phyloP scores from a whole-genome alignment of 2,329 filamentous ascomycete genomes.

The Hypoxylon rubiginosum region DNA sequence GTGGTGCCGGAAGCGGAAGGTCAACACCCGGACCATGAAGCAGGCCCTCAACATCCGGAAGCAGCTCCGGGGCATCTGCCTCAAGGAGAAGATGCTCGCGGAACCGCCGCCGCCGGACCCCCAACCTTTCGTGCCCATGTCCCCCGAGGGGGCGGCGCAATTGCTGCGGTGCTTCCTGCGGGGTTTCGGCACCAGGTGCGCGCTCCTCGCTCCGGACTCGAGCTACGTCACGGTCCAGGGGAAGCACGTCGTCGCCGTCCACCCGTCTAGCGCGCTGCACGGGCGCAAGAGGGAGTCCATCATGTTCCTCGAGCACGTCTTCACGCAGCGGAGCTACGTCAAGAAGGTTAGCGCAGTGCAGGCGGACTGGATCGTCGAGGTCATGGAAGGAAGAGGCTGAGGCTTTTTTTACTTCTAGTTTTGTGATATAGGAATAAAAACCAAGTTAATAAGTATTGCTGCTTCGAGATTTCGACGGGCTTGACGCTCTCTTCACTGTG shows the following conservation, averaged over 20 bases:
- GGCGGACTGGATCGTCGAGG: slow-evolving; percentile 70
- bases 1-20: slow-evolving; percentile 70
- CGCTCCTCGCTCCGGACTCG: slow-evolving; percentile 70
- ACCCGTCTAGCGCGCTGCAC: slow-evolving; percentile 73
- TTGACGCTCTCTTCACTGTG: no score
- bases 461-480: no score
- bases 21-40: slow-evolving; percentile 72
- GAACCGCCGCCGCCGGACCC: slow-evolving; percentile 64
- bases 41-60: slow-evolving; percentile 73
- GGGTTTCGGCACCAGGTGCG: slow-evolving; percentile 73
- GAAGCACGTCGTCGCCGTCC: slow-evolving; percentile 72
- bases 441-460: background rate
- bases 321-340: slow-evolving; percentile 75
- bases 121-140: slow-evolving; percentile 67
- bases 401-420: background rate
- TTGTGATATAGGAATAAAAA: background rate
- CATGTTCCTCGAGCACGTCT: slow-evolving; percentile 77
- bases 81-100: slow-evolving; percentile 64
- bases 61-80: slow-evolving; percentile 70
- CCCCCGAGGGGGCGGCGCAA: slow-evolving; percentile 66
- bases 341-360: slow-evolving; percentile 75
- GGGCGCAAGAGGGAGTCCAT: slow-evolving; percentile 75
- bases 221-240: slow-evolving; percentile 72
- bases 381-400: slow-evolving; percentile 44
- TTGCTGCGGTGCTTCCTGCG: slow-evolving; percentile 73